Base-by-base conservation (phyloP, 805 yeast species). In the Ogataea ganodermae region DNA sequence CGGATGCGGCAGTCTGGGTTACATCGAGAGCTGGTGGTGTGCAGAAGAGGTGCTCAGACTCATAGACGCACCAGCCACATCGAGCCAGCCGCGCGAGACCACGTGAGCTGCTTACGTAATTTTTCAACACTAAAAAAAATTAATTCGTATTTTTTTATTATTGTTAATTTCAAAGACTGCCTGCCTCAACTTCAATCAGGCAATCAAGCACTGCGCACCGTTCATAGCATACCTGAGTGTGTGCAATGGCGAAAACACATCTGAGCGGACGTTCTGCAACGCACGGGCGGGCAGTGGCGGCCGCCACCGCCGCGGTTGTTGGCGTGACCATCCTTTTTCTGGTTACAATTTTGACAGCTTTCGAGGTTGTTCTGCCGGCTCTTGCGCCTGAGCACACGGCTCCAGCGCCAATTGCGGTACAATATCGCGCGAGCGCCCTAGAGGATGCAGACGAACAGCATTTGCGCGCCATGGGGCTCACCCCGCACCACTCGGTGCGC, bases 1-100 rank as follows among this genome's bases (percentile, higher is more conserved):
- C 59, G 90, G 91, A 4, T 78, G 83, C 33, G 89, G 85, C 8
- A 87, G 88, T 2, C 71, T 77, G 69, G 90, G 90, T 1, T 85
- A 73, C 56, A 88, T 84, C 55, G 66, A 81, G 36, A 78, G 85
- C 8, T 79, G 79, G 55, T 89, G 89, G n/a, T 72, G 76, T 27
- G 88, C 79, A 3, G 45, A 57, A 17, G 70, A 69, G 45, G 80
- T 77, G 0, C 51, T 59, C 23, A 53, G 60, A 13, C 41, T 70
- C 12, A 35, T 55, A 14, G 31, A 41, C 31, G 13, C 33, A 30
- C 33, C 23, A 23, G 27, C 27, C 27, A 35, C 18, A 30, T 9
- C 16, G n/a, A n/a, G n/a, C n/a, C n/a, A n/a, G 9, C 18, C 35
- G 9, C 18, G 5, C 9, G 18, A 14, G 16, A 7, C 27, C 38